These are phyloP conservation scores for Globisporangium nodosum DNA, from an alignment of 352 stramenopile species.

Conservation along the genomic window DNA sequence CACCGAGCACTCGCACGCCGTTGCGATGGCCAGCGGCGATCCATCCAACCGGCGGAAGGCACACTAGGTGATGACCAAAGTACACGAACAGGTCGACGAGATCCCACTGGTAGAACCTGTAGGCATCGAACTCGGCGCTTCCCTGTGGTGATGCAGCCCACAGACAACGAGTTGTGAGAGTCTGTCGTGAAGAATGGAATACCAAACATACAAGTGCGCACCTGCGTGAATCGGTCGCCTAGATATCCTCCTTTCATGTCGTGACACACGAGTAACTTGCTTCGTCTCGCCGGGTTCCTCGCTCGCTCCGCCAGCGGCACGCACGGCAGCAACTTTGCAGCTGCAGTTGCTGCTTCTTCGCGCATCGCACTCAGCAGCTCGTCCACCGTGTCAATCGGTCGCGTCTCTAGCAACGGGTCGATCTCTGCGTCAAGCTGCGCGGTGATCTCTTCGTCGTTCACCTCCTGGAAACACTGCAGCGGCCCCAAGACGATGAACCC, in stretches of 20 bases:
- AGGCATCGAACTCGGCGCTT: slow-evolving; percentile 27
- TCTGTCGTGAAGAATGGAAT: background rate
- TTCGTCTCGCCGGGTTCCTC: slow-evolving; percentile 24
- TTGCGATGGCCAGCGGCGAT: slow-evolving; percentile 40
- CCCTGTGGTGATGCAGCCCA: slow-evolving; percentile 12
- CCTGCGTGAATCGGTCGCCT: slow-evolving; percentile 31
- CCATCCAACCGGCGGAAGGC: slow-evolving; percentile 38
- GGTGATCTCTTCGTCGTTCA: background rate
- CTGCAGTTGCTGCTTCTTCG: slow-evolving; percentile 2
- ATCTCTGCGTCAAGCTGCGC: background rate
- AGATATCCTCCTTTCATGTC: slow-evolving; percentile 52
- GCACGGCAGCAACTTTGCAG: background rate
- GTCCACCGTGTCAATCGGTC: slow-evolving; percentile 22
- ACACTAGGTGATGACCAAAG: slow-evolving; percentile 47
- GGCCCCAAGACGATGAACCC: slow-evolving; percentile 28
- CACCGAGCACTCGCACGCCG: slow-evolving; percentile 37
- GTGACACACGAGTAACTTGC: slow-evolving; percentile 49
- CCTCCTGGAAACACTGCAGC: slow-evolving; percentile 19
- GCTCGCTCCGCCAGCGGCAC: slow-evolving; percentile 23
- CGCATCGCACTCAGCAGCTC: slow-evolving; percentile 22
- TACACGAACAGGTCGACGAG: slow-evolving; percentile 53
- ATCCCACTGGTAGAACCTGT: slow-evolving; percentile 52
- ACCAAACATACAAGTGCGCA: background rate
- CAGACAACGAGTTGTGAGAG: background rate
- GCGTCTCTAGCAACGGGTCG: slow-evolving; percentile 19